Base-by-base conservation (phyloP, 306 rosid species). In the Vigna reflexopilosa region DNA sequence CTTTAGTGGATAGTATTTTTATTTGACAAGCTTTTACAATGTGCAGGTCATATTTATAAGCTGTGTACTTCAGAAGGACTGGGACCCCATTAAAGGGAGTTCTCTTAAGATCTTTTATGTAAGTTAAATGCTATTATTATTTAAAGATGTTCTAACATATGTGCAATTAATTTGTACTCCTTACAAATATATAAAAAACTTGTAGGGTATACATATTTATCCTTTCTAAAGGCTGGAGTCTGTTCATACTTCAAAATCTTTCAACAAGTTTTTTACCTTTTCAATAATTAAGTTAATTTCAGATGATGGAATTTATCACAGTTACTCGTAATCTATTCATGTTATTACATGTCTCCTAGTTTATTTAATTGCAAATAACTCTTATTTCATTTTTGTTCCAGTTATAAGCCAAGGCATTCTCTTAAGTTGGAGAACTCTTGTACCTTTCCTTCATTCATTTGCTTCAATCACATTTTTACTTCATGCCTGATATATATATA, bases 21-120 rank as follows among this genome's bases (percentile, higher is more conserved):
- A 62, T 72, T 20, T 84, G 63, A 82, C 57, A 44, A 73, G 57
- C 59, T 75, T 70, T 55, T 68, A 26, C 70, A 64, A 76, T 80
- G 48, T 69, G 81, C 67, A 92, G 97, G 82, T 78, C 48, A 75
- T 88, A 20, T 66, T 92, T 79, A 76, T 92, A 78, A n/a, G 85
- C 70, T 87, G 82, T 80, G 80, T 81, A 73, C 17, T 86, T 71
- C 91, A 78, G 75, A 88, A 88, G 90, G 89, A 94, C 63, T 90
- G 93, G 88, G 82, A 82, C 28, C 63, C 74, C 40, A 34, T 44
- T 62, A 84, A 77, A 69, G 83, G 72, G 59, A 16, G 56, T 67
- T 40, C 87, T 80, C 84, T 70, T 56, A 89, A 84, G 84, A 17
- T 81, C 22, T 89, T 89, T 72, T 91, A 88, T 83, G 98, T 94